Conservation (phyloP, 495 filamentous ascomycete species). For the Neurospora sp. region DNA sequence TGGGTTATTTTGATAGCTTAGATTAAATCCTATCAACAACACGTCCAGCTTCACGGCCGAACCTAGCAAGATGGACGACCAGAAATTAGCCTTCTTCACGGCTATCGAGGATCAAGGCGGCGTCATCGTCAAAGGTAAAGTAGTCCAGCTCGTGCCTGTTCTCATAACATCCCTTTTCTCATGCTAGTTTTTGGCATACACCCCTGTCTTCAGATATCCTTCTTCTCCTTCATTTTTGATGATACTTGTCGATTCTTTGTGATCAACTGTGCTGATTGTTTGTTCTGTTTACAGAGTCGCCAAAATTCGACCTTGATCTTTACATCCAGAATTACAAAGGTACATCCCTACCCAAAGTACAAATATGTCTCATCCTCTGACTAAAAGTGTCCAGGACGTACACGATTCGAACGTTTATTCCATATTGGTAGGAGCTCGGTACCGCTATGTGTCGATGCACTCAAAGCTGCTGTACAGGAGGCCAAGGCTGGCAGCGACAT, state of each 20-base stretch:
- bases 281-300: constrained; percentile 46
- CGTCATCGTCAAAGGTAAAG: constrained; percentile 37
- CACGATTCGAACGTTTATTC: constrained; percentile 68
- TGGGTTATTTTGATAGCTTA: neutral
- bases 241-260: constrained; percentile 1
- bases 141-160: constrained; percentile 1
- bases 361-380: neutral
- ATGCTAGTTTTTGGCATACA: neutral
- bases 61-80: constrained; percentile 12
- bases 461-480: constrained; percentile 66
- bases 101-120: constrained; percentile 33
- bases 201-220: neutral
- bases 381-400: constrained; percentile 42
- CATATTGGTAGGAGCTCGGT: constrained; percentile 72
- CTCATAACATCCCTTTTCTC: neutral
- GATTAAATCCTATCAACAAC: neutral
- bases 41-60: neutral
- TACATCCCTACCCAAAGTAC: constrained; percentile 21
- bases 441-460: constrained; percentile 66
- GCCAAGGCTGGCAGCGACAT: constrained; percentile 72
- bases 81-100: constrained; percentile 32
- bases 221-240: neutral
- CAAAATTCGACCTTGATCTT: constrained; percentile 86
- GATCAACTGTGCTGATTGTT: neutral
- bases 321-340: constrained; percentile 89